Percentiles rank a stretch among this genome's conserved stretches.
Evolutionary conservation across 371 early-diverging fungal genomes (phyloP).

Genomic region (Rhizopus stolonifer): DNA sequence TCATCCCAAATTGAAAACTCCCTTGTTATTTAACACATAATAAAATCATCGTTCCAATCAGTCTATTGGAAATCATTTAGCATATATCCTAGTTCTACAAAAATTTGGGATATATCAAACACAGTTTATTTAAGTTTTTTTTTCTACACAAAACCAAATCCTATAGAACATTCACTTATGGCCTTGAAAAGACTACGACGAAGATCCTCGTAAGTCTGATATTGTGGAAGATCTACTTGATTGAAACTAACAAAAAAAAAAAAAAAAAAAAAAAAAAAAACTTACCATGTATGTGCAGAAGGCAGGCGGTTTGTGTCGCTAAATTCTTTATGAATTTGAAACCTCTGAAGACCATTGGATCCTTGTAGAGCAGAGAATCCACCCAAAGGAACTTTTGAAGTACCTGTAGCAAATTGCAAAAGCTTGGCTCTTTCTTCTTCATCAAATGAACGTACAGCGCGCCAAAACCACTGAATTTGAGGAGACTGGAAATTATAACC

Average conservation of each 20-base stretch:
- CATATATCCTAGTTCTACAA: too few species aligned
- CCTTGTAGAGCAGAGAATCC: constrained; percentile 96
- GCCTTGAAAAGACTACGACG: constrained; percentile 82
- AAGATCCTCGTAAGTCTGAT: constrained; percentile 90
- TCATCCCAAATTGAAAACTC: too few species aligned
- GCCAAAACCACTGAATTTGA: constrained; percentile 99
- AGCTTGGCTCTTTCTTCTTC: constrained; percentile 97
- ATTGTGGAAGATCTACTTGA: constrained; percentile 96
- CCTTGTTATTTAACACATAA: too few species aligned
- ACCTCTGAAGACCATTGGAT: constrained; percentile 92
- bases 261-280: constrained; percentile 1
- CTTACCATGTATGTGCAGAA: constrained; percentile 97
- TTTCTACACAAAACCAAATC: constrained; percentile 87
- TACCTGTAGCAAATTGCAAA: constrained; percentile 98
- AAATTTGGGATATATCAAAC: too few species aligned
- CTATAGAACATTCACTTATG: constrained; percentile 94
- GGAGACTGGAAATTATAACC: constrained; percentile 86
- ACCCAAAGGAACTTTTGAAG: constrained; percentile 96
- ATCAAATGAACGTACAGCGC: constrained; percentile 94
- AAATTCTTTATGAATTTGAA: constrained; percentile 98
- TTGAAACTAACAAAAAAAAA: constrained; percentile 77
- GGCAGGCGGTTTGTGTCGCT: constrained; percentile 84
- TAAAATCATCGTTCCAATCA: too few species aligned
- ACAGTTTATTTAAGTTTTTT: too few species aligned
- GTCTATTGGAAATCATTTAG: too few species aligned